Evolutionary conservation across 1,139 yeast genomes (phyloP), one percentile per base, ranked within the genome.

Genomic region (Geotrichum phurueaensis): DNA sequence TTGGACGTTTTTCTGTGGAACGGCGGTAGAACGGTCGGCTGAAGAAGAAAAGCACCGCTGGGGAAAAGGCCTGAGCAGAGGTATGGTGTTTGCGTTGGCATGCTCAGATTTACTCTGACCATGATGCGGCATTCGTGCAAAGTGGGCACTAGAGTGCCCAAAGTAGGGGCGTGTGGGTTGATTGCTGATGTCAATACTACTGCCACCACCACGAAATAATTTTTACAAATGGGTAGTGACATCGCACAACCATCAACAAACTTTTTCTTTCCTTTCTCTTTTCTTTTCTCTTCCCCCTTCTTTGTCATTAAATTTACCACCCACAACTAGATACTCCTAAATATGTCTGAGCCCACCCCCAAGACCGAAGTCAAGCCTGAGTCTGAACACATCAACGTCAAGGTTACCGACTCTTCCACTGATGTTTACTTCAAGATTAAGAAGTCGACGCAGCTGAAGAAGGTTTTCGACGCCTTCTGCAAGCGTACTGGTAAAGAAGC

Each of bases 381-480:
- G 59, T 60, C 71, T 53, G 75, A 72, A 56, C 97, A 91, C 77
- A 88, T 94, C 76, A 91, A 90, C 79, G 79, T 94, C 76, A 91
- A 90, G 77, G 99, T 94, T 58, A 86, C 96, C 56, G 98, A 94
- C 74, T 96, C 96, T 56, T 81, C 86, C 59, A 88, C 96, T 47
- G 99, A 95, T 75, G 94, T 95, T 66, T 92, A 87, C 76, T 95
- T 95, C 85, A 92, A 94, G 76, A 92, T 95, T 76, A 92, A 92
- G 78, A 84, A 90, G 75, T 82, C 92, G 60, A 95, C 99, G 5
- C 96, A 95, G 54, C 81, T 95, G 81, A 89, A 85, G 76, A 89
- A 96, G 78, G 84, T 95, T 69, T 94, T 95, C 92, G 98, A 94
- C 71, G 97, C 98, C 6, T 95, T 92, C 75, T 95, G 98, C 75